Evolutionary conservation across 2,329 filamentous ascomycete genomes (phyloP).

Genomic region (Ophiostoma ips): DNA sequence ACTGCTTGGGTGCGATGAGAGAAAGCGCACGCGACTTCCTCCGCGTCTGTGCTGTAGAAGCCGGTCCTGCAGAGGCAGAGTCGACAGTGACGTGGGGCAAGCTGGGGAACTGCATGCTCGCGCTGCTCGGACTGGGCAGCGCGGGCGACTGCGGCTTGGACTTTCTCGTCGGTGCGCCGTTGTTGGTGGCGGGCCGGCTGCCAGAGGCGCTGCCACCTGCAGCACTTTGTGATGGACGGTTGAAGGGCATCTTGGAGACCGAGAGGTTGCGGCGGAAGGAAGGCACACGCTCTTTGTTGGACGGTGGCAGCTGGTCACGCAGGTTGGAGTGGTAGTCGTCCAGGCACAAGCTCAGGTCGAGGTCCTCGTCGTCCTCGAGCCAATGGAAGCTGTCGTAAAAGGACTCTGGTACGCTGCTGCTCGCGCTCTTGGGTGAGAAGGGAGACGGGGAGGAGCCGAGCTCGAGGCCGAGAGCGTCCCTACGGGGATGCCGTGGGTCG

Average conservation of each 20-base stretch:
- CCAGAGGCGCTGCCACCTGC: background rate
- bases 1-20: conserved; percentile 37
- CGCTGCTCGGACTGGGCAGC: conserved; percentile 8
- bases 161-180: conserved; percentile 15
- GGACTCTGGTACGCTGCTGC: conserved; percentile 30
- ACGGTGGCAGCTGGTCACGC: conserved; percentile 30
- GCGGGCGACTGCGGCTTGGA: background rate
- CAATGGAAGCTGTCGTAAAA: conserved; percentile 57
- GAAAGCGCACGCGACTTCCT: conserved; percentile 42
- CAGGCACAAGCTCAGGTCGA: conserved; percentile 52
- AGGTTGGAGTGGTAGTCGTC: conserved; percentile 58
- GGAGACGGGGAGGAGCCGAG: background rate
- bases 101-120: conserved; percentile 16
- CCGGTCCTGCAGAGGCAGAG: conserved; percentile 15
- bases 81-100: background rate
- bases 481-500: conserved; percentile 1
- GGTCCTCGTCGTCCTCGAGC: conserved; percentile 58
- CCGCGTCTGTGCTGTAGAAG: conserved; percentile 23
- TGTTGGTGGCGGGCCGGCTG: conserved; percentile 33
- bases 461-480: conserved; percentile 4
- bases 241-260: conserved; percentile 50
- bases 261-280: conserved; percentile 61
- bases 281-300: conserved; percentile 34
- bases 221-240: conserved; percentile 30
- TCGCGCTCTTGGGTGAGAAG: conserved; percentile 6